Base-by-base conservation (phyloP, 208 protist species). In the Wallacemonas sp. region DNA sequence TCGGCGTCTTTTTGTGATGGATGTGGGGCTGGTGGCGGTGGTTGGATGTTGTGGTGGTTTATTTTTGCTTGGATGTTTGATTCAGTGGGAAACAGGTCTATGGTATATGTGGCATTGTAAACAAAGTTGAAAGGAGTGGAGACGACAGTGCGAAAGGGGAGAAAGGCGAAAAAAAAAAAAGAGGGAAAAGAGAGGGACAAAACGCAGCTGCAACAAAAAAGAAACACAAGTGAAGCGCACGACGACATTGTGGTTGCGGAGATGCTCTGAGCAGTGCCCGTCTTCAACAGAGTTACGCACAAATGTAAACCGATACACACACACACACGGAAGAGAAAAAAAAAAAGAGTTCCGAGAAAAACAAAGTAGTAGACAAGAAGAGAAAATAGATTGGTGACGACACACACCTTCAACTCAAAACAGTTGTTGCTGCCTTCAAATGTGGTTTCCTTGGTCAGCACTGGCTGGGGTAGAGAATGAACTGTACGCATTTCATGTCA, bases 201-300 rank as follows among this genome's bases (percentile, higher is more conserved):
- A 54, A 33, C 26, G 61, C 1, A 54, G 33, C 12, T 48, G 33
- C n/a, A 46, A 48, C 7, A 22, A 28, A 52, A 55, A 65, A 36
- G 8, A 57, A 38, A 7, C 65, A 54, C 25, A 50, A 41, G 52
- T 11, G 16, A n/a, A 41, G 26, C 10, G n/a, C n/a, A n/a, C n/a
- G n/a, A n/a, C n/a, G n/a, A n/a, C n/a, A n/a, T n/a, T n/a, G n/a
- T n/a, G n/a, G n/a, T n/a, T n/a, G n/a, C n/a, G n/a, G n/a, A n/a
- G n/a, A n/a, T n/a, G n/a, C n/a, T n/a, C n/a, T n/a, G n/a, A n/a
- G n/a, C n/a, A n/a, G n/a, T n/a, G n/a, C n/a, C n/a, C n/a, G n/a
- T n/a, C n/a, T n/a, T n/a, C n/a, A n/a, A n/a, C n/a, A n/a, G n/a
- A n/a, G n/a, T n/a, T n/a, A n/a, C n/a, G n/a, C n/a, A n/a, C n/a